Evolutionary conservation across 306 rosid genomes (phyloP).

Genomic region (Vigna reflexopilosa): DNA sequence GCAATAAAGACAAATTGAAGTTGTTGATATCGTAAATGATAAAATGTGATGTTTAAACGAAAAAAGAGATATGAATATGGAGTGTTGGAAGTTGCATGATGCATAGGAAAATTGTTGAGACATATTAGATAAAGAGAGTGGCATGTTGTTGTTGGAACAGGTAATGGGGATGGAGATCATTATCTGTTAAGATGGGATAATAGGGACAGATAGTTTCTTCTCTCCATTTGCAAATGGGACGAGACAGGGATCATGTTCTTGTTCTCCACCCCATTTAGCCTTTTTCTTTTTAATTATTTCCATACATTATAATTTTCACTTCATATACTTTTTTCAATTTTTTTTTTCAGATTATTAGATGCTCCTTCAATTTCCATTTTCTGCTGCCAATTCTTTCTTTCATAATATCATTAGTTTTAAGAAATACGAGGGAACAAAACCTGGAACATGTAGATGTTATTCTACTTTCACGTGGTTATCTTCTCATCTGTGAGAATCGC

Average conservation of each 20-base stretch:
- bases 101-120: background rate
- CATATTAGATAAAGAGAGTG: slow-evolving; percentile 14
- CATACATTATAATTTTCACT: background rate
- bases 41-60: no score
- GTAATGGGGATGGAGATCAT: slow-evolving; percentile 20
- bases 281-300: slow-evolving; percentile 5
- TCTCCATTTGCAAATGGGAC: slow-evolving; percentile 30
- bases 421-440: background rate
- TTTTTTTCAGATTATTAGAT: background rate
- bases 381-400: background rate
- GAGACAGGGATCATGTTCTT: slow-evolving; percentile 18
- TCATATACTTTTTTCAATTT: background rate
- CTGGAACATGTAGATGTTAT: background rate
- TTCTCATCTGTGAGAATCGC: background rate
- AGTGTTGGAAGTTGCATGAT: background rate
- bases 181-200: slow-evolving; percentile 7
- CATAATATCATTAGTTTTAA: background rate
- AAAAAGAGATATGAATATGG: no score
- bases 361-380: slow-evolving; percentile 3
- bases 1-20: background rate
- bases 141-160: slow-evolving; percentile 18
- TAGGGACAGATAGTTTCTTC: slow-evolving; percentile 38
- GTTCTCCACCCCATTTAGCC: slow-evolving; percentile 5
- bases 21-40: background rate
- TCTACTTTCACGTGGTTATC: background rate